Base-by-base conservation (phyloP, 352 stramenopile species). In the Phytophthora ohioensis region DNA sequence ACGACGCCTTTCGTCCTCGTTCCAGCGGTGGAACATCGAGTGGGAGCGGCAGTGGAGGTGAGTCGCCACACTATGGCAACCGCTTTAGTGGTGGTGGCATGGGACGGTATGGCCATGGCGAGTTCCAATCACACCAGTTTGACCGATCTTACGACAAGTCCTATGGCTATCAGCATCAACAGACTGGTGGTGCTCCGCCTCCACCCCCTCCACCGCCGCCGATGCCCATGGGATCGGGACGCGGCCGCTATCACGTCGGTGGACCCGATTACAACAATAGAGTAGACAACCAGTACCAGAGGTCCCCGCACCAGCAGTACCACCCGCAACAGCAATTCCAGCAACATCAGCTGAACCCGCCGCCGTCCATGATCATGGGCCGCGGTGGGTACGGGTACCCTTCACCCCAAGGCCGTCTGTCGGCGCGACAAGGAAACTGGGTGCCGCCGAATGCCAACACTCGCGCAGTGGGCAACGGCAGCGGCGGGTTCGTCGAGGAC, bases 1-100 rank as follows among this genome's bases (percentile, higher is more conserved):
- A 90, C 55, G 76, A 94, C 36, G 80, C 78, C 17, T 92, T 90
- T 45, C 84, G 83, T 9, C 80, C 81, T 60, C 73, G 69, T 15
- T 80, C 68, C 3, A 80, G 68, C 35, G 69, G 73, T 30, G 69
- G 64, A 12, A 60, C 56, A 36, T 75, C 69, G 3, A 80, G 64
- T 68, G 73, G 73, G 45, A 78, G 69, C 39, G 73, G 64, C 13
- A 78, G 69, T 41, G 69, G 61, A 31, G 59, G 67, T 36, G 71
- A 83, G 32, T 80, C 69, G 5, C 74, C 73, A 21, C 85, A 82
- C 45, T 58, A 69, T 66, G 64, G 70, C 57, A 77, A 65, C 64
- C 74, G 47, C 41, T 76, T 78, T 32, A 30, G n/a, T 47, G 71
- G 54, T 49, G 48, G 52, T 17, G 61, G 34, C n/a, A 45, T 65